Percentiles rank a stretch among this genome's conserved stretches.
phyloP scores from a whole-genome alignment of 2,329 filamentous ascomycete genomes.

The Aspergillus ibericus region DNA sequence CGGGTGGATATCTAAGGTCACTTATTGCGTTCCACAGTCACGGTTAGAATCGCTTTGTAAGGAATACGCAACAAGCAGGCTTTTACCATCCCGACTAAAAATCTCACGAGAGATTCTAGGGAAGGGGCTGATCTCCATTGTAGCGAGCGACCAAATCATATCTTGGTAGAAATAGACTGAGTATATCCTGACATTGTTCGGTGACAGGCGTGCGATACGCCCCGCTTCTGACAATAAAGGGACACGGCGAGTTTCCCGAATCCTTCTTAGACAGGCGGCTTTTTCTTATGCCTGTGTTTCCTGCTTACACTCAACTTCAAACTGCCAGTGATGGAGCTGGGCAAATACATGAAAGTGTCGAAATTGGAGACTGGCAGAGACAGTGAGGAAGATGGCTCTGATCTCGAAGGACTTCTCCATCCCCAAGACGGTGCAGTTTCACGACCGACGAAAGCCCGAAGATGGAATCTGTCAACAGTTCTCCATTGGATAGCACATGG shows the following conservation, averaged over 20 bases:
- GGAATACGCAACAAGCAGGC: too few species aligned
- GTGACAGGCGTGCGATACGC: too few species aligned
- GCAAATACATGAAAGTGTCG: neutral
- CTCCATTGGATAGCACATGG: neutral
- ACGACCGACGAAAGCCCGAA: neutral
- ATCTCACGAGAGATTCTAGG: neutral
- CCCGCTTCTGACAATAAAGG: too few species aligned
- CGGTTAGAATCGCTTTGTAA: too few species aligned
- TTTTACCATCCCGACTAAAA: neutral
- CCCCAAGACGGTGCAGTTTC: neutral
- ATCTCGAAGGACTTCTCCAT: neutral
- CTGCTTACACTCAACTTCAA: neutral
- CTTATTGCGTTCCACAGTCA: too few species aligned
- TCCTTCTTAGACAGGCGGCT: neutral
- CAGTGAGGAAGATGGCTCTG: neutral
- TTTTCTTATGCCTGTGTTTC: neutral
- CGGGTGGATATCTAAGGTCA: too few species aligned
- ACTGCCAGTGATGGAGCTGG: neutral
- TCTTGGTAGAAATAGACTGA: too few species aligned
- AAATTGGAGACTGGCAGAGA: neutral
- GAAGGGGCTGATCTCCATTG: neutral
- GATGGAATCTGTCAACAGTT: neutral
- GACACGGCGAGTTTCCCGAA: too few species aligned
- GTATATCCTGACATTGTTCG: too few species aligned
- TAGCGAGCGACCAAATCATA: too few species aligned